Percentiles rank a stretch among this genome's conserved stretches.
phyloP scores from a whole-genome alignment of 2,329 filamentous ascomycete species.

The Mycogone perniciosa region DNA sequence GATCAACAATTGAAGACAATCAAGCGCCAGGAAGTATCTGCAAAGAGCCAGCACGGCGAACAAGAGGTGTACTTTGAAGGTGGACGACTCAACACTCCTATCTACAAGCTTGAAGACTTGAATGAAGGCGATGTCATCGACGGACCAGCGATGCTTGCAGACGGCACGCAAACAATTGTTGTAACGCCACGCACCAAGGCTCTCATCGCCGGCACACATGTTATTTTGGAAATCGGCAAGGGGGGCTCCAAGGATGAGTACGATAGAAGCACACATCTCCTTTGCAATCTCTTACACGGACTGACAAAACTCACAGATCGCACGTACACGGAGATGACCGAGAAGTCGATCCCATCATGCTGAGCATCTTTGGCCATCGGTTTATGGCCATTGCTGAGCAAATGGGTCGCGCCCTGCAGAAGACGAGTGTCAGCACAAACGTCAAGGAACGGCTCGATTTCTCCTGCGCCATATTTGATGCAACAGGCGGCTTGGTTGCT shows the following conservation, averaged over 20 bases:
- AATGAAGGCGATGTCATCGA: conserved; percentile 63
- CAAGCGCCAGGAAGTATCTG: conserved; percentile 49
- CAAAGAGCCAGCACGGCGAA: conserved; percentile 57
- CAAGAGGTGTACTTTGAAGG: conserved; percentile 79
- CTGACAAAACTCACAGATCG: conserved; percentile 16
- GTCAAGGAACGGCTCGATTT: conserved; percentile 80
- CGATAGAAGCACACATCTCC: conserved; percentile 4
- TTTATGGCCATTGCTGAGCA: conserved; percentile 86
- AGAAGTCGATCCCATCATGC: conserved; percentile 66
- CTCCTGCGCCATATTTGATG: conserved; percentile 74
- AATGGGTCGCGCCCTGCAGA: conserved; percentile 74
- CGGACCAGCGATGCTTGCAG: conserved; percentile 81
- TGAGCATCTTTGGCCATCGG: conserved; percentile 73
- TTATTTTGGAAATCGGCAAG: conserved; percentile 76
- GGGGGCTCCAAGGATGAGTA: conserved; percentile 34
- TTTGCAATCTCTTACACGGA: not conserved
- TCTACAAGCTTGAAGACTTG: conserved; percentile 76
- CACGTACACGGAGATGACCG: conserved; percentile 17
- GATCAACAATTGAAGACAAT: conserved; percentile 74
- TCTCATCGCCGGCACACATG: conserved; percentile 75
- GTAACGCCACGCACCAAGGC: conserved; percentile 74
- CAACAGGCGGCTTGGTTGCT: conserved; percentile 67
- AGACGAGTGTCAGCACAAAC: conserved; percentile 74
- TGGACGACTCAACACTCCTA: conserved; percentile 67
- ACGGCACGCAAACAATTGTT: conserved; percentile 86